Conservation (phyloP, 768 basidiomycete genomes). For the Termitomyces sp. region DNA sequence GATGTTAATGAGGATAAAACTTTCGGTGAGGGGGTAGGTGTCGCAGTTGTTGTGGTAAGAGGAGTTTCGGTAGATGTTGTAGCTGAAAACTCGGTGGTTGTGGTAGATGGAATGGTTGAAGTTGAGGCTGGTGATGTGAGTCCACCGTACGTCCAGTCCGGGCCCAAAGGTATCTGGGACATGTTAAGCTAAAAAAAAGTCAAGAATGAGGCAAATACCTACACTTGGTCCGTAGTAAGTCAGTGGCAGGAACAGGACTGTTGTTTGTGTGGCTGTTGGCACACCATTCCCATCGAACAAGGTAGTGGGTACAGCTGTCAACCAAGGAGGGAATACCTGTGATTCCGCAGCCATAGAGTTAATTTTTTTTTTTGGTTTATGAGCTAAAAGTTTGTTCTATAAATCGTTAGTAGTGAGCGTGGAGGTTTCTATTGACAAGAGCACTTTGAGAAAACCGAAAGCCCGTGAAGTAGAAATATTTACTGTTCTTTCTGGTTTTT, state of each 20-base stretch:
- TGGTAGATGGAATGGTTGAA: conserved; percentile 13
- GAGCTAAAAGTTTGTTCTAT: conserved; percentile 9
- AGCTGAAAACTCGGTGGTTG: conserved; percentile 18
- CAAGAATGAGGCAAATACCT: conserved; percentile 15
- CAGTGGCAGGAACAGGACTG: conserved; percentile 60
- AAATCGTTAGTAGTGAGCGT: conserved; percentile 46
- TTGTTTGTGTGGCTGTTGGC: conserved; percentile 53
- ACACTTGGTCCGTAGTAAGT: conserved; percentile 85
- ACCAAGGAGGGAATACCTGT: conserved; percentile 72
- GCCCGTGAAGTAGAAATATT: not conserved
- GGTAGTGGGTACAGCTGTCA: conserved; percentile 52
- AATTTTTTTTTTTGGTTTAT: conserved; percentile 13
- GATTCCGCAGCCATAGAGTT: conserved; percentile 53
- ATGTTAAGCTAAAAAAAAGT: not conserved
- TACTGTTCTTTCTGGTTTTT: not conserved
- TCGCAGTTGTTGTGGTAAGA: conserved; percentile 25
- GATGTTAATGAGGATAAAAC: conserved; percentile 24
- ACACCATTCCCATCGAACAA: conserved; percentile 51
- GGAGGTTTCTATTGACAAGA: conserved; percentile 19
- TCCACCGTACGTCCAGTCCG: conserved; percentile 74
- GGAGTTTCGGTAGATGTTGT: conserved; percentile 19
- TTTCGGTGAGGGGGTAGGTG: conserved; percentile 25
- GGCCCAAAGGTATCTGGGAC: conserved; percentile 69
- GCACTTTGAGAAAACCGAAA: not conserved
- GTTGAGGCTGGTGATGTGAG: conserved; percentile 58